phyloP scores from a whole-genome alignment of 805 yeast genomes.

The Barnettozyma salicaria region DNA sequence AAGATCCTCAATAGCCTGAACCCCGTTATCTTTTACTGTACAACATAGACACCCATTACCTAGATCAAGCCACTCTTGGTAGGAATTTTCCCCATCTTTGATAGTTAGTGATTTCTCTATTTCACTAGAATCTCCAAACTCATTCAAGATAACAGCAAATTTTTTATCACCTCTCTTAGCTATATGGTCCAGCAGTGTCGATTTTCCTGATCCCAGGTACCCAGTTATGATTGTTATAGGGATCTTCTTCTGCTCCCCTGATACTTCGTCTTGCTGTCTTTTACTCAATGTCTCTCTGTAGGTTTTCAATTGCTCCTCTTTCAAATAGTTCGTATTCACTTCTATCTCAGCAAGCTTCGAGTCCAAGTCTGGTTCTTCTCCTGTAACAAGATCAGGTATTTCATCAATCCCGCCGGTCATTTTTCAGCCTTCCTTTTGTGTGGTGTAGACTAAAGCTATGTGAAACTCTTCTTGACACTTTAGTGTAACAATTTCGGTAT shows the following conservation, averaged over 20 bases:
- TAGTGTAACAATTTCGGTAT: no score
- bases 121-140: slow-evolving; percentile 84
- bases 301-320: slow-evolving; percentile 14
- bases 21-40: slow-evolving; percentile 93
- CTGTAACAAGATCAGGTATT: slow-evolving; percentile 10
- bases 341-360: slow-evolving; percentile 18
- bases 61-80: slow-evolving; percentile 92
- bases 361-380: slow-evolving; percentile 21
- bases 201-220: slow-evolving; percentile 90
- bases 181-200: slow-evolving; percentile 72
- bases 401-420: slow-evolving; percentile 10
- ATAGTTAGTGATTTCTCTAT: slow-evolving; percentile 85
- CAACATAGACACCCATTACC: slow-evolving; percentile 98
- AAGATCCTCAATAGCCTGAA: slow-evolving; percentile 84
- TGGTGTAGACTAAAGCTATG: background rate
- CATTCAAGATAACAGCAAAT: slow-evolving; percentile 87
- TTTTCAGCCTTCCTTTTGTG: no score
- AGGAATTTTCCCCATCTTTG: slow-evolving; percentile 42
- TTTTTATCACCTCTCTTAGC: slow-evolving; percentile 64
- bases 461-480: background rate
- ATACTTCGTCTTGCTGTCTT: slow-evolving; percentile 5
- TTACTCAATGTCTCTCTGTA: slow-evolving; percentile 17
- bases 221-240: slow-evolving; percentile 95
- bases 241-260: slow-evolving; percentile 38
- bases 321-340: slow-evolving; percentile 13